Percentiles rank a stretch among this genome's conserved stretches.
Evolutionary conservation across 129 eudicot species (phyloP).

Genomic region (Kitagawia praeruptora): DNA sequence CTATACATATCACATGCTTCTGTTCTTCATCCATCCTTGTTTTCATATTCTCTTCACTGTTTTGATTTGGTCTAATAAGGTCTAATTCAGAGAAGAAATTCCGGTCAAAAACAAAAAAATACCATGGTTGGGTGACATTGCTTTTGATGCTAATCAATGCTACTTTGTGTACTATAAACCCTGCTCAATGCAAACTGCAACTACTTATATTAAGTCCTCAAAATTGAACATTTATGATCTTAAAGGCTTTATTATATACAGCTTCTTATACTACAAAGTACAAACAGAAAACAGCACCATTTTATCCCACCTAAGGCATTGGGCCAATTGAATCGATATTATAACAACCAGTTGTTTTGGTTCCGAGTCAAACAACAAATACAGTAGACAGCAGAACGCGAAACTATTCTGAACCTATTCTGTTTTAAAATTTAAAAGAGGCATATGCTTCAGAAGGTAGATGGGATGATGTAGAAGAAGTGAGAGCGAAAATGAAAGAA

Average conservation of each 20-base stretch:
- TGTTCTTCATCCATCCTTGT: not conserved
- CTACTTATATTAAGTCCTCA: not conserved
- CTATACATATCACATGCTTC: not conserved
- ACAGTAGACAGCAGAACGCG: too few species aligned
- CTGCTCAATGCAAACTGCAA: not conserved
- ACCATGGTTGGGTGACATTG: not conserved
- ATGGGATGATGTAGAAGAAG: conserved; percentile 64
- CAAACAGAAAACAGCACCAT: not conserved
- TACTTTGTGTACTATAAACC: not conserved
- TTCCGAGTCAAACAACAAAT: not conserved
- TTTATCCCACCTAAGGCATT: not conserved
- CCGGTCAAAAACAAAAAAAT: not conserved
- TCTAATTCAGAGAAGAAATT: not conserved
- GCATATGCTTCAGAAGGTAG: conserved; percentile 43
- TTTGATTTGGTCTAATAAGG: not conserved
- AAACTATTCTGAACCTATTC: too few species aligned
- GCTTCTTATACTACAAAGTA: not conserved
- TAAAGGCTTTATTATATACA: not conserved
- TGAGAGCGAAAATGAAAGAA: conserved; percentile 58
- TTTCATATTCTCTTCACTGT: not conserved
- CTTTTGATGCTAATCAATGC: not conserved
- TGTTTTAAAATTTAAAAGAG: too few species aligned
- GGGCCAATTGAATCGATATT: not conserved
- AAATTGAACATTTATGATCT: not conserved
- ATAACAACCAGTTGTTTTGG: not conserved